These are phyloP conservation scores for Camellia granthamiana DNA, from an alignment of 148 eudicot species.

Conservation along the genomic window DNA sequence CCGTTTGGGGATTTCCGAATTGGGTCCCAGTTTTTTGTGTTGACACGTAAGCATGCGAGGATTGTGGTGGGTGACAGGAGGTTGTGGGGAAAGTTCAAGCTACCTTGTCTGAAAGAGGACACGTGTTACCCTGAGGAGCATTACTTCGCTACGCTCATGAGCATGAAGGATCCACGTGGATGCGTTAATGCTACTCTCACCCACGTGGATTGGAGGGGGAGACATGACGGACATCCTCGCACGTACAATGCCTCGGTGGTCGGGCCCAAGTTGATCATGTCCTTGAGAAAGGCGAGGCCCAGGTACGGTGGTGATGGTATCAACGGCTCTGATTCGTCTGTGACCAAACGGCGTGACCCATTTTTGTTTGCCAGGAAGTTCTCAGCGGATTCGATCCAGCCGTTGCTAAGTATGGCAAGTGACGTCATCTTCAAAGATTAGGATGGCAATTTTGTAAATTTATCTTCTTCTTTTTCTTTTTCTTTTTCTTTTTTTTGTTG, in stretches of 20 bases:
- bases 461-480: no score
- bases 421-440: slow-evolving; percentile 61
- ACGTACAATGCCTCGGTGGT: slow-evolving; percentile 48
- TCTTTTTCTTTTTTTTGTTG: no score
- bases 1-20: slow-evolving; percentile 44
- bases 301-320: slow-evolving; percentile 51
- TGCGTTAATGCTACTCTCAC: slow-evolving; percentile 74
- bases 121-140: slow-evolving; percentile 90
- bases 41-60: slow-evolving; percentile 68
- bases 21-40: slow-evolving; percentile 79
- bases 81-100: slow-evolving; percentile 70
- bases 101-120: slow-evolving; percentile 41
- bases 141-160: slow-evolving; percentile 76
- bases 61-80: slow-evolving; percentile 40
- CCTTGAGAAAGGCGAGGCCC: slow-evolving; percentile 41
- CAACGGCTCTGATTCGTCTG: slow-evolving; percentile 42
- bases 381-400: slow-evolving; percentile 45
- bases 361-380: slow-evolving; percentile 91
- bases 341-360: slow-evolving; percentile 38
- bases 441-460: slow-evolving; percentile 6
- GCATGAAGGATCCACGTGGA: slow-evolving; percentile 54
- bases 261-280: slow-evolving; percentile 46
- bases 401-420: slow-evolving; percentile 49
- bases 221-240: slow-evolving; percentile 66
- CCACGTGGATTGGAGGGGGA: slow-evolving; percentile 75